Percentiles rank a stretch among this genome's conserved stretches.
phyloP scores from a whole-genome alignment of 140 eudicot genomes.

The Anethum foeniculum region DNA sequence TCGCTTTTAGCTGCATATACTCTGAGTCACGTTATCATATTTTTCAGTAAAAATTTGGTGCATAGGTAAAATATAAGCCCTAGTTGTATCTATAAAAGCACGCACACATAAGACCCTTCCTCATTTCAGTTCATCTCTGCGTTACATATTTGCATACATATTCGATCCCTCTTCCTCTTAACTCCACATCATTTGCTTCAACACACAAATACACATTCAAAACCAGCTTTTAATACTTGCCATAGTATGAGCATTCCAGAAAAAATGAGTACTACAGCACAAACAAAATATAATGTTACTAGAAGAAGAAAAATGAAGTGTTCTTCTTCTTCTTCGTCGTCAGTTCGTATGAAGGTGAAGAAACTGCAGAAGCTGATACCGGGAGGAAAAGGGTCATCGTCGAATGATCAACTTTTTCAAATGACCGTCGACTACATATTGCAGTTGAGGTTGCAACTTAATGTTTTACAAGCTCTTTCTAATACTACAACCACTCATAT shows the following conservation, averaged over 20 bases:
- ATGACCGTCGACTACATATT: conserved; percentile 5
- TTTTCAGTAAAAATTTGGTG: not conserved
- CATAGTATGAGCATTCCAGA: not conserved
- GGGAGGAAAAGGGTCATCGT: not conserved
- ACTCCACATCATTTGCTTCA: not conserved
- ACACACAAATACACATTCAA: not conserved
- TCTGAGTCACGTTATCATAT: no score
- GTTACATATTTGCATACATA: not conserved
- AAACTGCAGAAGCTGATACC: conserved; percentile 8
- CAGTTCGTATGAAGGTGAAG: not conserved
- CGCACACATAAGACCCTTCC: not conserved
- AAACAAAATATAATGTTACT: not conserved
- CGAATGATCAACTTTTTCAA: not conserved
- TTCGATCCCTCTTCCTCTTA: not conserved
- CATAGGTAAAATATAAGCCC: not conserved
- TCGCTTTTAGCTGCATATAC: no score
- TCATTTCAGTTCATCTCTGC: not conserved
- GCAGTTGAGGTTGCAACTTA: conserved; percentile 9
- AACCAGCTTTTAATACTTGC: not conserved
- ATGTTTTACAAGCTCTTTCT: conserved; percentile 5
- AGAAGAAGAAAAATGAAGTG: not conserved
- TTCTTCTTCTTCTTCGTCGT: not conserved
- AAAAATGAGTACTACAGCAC: not conserved
- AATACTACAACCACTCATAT: not conserved
- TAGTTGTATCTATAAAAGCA: not conserved